Percentiles rank a stretch among this genome's conserved stretches.
phyloP scores from a whole-genome alignment of 306 rosid genomes.

The Ziziphus jujuba region DNA sequence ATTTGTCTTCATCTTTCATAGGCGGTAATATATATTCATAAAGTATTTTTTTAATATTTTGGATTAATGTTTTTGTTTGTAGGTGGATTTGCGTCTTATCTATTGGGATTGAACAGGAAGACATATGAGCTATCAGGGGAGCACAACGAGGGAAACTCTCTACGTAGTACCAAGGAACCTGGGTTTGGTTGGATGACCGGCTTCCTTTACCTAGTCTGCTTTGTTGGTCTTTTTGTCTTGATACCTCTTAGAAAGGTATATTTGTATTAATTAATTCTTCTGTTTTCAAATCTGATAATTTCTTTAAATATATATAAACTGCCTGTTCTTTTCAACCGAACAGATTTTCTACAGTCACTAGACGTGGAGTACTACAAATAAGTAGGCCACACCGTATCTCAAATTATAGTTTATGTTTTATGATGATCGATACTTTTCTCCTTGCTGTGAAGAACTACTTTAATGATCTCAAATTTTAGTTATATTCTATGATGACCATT shows the following conservation, averaged over 20 bases:
- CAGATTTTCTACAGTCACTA: no score
- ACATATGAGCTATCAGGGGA: constrained; percentile 80
- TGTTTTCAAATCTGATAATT: neutral
- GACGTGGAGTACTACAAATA: no score
- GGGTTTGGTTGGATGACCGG: constrained; percentile 87
- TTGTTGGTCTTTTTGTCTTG: constrained; percentile 89
- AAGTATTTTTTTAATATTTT: no score
- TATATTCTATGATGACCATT: no score
- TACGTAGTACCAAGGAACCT: constrained; percentile 61
- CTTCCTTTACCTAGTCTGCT: constrained; percentile 83
- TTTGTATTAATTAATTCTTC: no score
- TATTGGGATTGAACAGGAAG: constrained; percentile 71
- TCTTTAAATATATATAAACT: neutral
- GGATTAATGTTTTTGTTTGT: neutral
- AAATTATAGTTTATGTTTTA: no score
- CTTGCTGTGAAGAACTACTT: no score
- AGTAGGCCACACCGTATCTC: no score
- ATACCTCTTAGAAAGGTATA: constrained; percentile 89
- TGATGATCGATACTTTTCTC: no score
- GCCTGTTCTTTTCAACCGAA: neutral
- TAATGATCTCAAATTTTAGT: no score
- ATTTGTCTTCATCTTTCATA: no score
- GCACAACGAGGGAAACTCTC: constrained; percentile 58
- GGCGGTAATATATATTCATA: no score
- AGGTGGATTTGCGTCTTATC: constrained; percentile 94